Evolutionary conservation across 2,329 filamentous ascomycete genomes (phyloP).

Genomic region (Ceratocystis eucalypticola): DNA sequence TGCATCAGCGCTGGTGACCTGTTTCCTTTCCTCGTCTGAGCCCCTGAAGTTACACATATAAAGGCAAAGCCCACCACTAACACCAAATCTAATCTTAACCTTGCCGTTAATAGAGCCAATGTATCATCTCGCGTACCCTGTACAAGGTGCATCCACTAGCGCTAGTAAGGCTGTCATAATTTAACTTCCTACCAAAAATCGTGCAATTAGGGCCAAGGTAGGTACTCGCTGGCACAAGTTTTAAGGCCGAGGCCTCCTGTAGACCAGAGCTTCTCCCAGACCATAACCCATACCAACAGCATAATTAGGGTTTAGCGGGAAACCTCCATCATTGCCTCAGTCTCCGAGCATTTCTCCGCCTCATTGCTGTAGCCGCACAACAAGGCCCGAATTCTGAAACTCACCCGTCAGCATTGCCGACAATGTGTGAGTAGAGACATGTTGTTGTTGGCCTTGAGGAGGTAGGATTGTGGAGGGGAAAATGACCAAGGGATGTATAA

Average conservation of each 20-base stretch:
- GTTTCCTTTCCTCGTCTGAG: background rate
- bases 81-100: background rate
- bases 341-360: constrained; percentile 3
- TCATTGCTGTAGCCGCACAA: background rate
- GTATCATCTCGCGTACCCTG: background rate
- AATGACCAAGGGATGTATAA: background rate
- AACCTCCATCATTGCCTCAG: background rate
- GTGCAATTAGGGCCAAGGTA: background rate
- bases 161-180: background rate
- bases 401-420: background rate
- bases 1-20: no score
- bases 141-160: background rate
- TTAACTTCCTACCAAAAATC: background rate
- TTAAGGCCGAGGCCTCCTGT: background rate
- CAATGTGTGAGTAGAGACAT: background rate
- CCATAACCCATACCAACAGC: background rate
- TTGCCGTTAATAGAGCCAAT: background rate
- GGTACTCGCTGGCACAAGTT: background rate
- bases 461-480: background rate
- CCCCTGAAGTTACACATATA: background rate
- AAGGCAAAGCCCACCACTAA: background rate
- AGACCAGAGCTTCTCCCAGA: no score
- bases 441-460: background rate
- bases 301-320: background rate
- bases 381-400: constrained; percentile 7